Evolutionary conservation across 139 green algal genomes (phyloP).

Genomic region (Medakamo hakoo): DNA sequence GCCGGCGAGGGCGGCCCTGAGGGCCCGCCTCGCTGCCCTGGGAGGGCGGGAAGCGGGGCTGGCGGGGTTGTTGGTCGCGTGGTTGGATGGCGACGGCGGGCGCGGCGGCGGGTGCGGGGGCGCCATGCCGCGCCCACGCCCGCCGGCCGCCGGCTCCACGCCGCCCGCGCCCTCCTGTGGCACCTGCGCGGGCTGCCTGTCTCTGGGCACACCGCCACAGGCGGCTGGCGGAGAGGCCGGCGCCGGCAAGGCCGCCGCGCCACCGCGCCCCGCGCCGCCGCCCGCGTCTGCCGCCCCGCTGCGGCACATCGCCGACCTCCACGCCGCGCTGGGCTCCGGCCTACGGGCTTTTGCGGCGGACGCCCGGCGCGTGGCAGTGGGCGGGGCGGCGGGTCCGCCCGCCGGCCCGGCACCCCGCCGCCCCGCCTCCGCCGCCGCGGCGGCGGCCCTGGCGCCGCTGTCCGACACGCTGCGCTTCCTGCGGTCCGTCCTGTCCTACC

Average conservation of each 20-base stretch:
- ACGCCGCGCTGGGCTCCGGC: slow-evolving; percentile 56
- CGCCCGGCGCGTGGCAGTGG: slow-evolving; percentile 25
- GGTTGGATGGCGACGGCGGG: too few relatives aligned
- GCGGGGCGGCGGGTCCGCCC: too few relatives aligned
- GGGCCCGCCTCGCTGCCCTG: too few relatives aligned
- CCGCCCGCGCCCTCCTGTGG: neutral
- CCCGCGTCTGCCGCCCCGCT: slow-evolving; percentile 11
- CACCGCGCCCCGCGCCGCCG: neutral
- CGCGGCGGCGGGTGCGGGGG: too few relatives aligned
- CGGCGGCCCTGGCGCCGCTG: slow-evolving; percentile 33
- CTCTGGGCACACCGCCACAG: too few relatives aligned
- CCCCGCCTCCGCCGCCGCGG: neutral
- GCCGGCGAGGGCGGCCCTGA: neutral
- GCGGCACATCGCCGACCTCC: slow-evolving; percentile 64
- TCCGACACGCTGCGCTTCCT: slow-evolving; percentile 71
- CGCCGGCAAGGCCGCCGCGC: too few relatives aligned
- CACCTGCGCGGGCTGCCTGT: neutral
- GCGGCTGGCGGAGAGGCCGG: too few relatives aligned
- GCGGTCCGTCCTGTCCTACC: slow-evolving; percentile 68
- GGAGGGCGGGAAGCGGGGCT: too few relatives aligned
- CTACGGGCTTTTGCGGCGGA: slow-evolving; percentile 63
- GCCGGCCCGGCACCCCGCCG: too few relatives aligned
- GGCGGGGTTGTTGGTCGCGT: neutral
- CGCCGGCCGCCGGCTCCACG: too few relatives aligned
- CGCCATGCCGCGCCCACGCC: too few relatives aligned